Conservation (phyloP, 192 early-diverging fungal species). For the Backusella westeae region DNA sequence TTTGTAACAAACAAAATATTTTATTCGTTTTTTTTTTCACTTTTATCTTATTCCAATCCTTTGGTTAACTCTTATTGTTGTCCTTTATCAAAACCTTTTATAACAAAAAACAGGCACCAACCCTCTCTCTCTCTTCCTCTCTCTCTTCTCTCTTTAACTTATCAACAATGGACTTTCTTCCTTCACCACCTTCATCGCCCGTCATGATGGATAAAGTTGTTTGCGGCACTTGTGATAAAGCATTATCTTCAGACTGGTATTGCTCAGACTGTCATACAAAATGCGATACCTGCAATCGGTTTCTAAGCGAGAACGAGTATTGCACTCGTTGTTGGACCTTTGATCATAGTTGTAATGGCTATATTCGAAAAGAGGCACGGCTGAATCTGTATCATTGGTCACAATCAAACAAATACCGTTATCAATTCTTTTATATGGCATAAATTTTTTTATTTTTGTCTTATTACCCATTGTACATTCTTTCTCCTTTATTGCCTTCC, state of each 20-base stretch:
- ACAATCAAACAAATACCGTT: background rate
- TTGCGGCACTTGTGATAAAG: conserved; percentile 31
- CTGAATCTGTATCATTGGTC: background rate
- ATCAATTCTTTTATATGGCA: background rate
- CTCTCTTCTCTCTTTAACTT: background rate
- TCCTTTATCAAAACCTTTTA: background rate
- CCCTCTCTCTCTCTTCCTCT: background rate
- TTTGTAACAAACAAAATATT: conserved; percentile 3
- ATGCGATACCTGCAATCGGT: conserved; percentile 35
- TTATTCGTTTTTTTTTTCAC: background rate
- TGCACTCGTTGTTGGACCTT: conserved; percentile 36
- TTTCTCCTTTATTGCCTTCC: background rate
- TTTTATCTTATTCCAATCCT: background rate
- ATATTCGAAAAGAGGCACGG: background rate
- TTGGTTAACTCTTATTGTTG: background rate
- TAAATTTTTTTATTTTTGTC: background rate
- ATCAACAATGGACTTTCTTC: conserved; percentile 16
- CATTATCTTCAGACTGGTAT: conserved; percentile 30
- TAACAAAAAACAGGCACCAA: background rate
- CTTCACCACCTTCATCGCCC: conserved; percentile 23
- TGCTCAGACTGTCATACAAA: conserved; percentile 34
- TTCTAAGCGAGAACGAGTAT: conserved; percentile 24
- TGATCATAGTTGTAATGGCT: conserved; percentile 12
- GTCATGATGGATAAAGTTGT: conserved; percentile 10
- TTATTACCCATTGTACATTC: background rate